Base-by-base conservation (phyloP, 192 early-diverging fungal genomes). In the Phlyctochytrium bullatum region DNA sequence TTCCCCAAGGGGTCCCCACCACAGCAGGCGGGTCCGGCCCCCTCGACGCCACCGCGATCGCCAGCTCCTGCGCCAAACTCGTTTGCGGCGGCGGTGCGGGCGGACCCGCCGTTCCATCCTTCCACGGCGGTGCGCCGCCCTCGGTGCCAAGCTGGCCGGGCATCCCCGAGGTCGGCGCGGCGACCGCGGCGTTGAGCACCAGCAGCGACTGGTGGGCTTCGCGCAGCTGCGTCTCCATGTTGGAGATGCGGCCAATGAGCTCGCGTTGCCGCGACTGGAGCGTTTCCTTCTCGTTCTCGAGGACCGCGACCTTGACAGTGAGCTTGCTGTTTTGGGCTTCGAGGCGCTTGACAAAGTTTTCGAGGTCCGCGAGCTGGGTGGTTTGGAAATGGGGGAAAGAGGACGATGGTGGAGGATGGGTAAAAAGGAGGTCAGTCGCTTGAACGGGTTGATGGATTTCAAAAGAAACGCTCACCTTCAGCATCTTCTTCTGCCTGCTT, bases 401-500 rank as follows among this genome's bases (percentile, higher is more conserved):
- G 6, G n/a, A n/a, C n/a, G n/a, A n/a, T n/a, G n/a, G n/a, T n/a
- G n/a, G n/a, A n/a, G n/a, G n/a, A n/a, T n/a, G n/a, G n/a, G n/a
- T n/a, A n/a, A n/a, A n/a, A n/a, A n/a, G n/a, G n/a, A n/a, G n/a
- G n/a, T n/a, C n/a, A n/a, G n/a, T n/a, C n/a, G n/a, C n/a, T 47
- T 14, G 40, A 47, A 47, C 20, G 10, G 20, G 20, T 20, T 47
- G 20, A 14, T 47, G 10, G 20, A 47, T 47, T 6, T 57, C 12
- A 27, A 14, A 57, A 24, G 20, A 57, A 28, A 14, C 12, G 54
- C 59, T n/a, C 84, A 96, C 90, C 72, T 83, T 84, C 71, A 88
- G 85, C 31, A 92, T 78, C 82, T 96, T 96, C 72, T 89, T 86
- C 70, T 88, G 82, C 30, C 94, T 88, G 36, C 91, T 93, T 59